phyloP scores from a whole-genome alignment of 805 yeast genomes.

The Barnettozyma salicaria region DNA sequence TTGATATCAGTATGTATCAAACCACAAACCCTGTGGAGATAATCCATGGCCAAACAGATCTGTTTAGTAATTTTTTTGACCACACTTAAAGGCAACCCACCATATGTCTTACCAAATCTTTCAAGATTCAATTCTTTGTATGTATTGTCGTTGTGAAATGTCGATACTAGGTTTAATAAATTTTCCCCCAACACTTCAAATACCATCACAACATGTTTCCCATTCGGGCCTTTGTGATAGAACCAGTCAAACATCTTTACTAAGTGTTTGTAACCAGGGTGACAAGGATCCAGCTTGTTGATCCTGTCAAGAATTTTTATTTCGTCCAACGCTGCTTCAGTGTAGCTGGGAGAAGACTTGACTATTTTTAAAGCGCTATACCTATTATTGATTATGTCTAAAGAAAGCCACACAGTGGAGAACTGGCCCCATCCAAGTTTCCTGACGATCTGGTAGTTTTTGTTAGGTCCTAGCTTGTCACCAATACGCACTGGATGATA shows the following conservation, averaged over 20 bases:
- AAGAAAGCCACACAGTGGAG: constrained; percentile 66
- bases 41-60: constrained; percentile 48
- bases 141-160: constrained; percentile 26
- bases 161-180: constrained; percentile 42
- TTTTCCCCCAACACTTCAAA: constrained; percentile 62
- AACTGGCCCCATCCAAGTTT: constrained; percentile 72
- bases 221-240: constrained; percentile 53
- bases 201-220: constrained; percentile 60
- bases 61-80: constrained; percentile 55
- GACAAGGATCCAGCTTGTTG: constrained; percentile 29
- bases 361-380: constrained; percentile 63
- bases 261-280: constrained; percentile 47
- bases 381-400: constrained; percentile 30
- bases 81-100: constrained; percentile 48
- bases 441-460: constrained; percentile 42
- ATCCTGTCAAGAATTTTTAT: constrained; percentile 40
- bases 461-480: constrained; percentile 42
- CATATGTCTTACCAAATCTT: constrained; percentile 35
- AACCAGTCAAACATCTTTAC: constrained; percentile 52
- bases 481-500: constrained; percentile 58
- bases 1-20: constrained; percentile 70
- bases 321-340: constrained; percentile 63
- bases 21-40: constrained; percentile 55
- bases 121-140: not conserved
- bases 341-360: constrained; percentile 44